These are phyloP conservation scores for Millerozyma miso DNA, from an alignment of 805 yeast species.

Conservation along the genomic window DNA sequence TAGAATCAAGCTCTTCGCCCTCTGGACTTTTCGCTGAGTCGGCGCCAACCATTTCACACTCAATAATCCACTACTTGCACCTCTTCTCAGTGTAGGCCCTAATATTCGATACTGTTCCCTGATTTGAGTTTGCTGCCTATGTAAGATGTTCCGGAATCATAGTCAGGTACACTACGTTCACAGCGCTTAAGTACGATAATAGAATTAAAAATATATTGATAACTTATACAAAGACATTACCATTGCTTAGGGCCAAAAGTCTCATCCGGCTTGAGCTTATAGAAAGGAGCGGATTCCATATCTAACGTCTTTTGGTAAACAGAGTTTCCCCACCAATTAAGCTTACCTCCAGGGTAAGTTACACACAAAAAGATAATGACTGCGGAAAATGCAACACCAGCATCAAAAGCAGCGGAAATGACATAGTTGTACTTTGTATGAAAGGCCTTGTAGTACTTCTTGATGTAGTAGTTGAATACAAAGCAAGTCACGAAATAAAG, in stretches of 20 bases:
- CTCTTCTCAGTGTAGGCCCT: conserved; percentile 13
- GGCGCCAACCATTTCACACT: neutral
- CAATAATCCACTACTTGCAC: too few species aligned
- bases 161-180: neutral
- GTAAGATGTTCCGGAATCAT: neutral
- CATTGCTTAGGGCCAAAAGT: conserved; percentile 5
- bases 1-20: neutral
- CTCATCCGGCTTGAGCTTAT: conserved; percentile 4
- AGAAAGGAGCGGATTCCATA: conserved; percentile 1
- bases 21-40: neutral
- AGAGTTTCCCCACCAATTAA: conserved; percentile 6
- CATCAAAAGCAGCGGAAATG: conserved; percentile 45
- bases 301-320: conserved; percentile 3
- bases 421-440: conserved; percentile 64
- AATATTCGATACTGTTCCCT: conserved; percentile 16
- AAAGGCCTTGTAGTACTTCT: conserved; percentile 42
- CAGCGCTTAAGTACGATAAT: too few species aligned
- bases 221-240: too few species aligned
- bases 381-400: conserved; percentile 53
- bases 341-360: conserved; percentile 10
- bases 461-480: conserved; percentile 46
- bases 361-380: conserved; percentile 47
- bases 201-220: too few species aligned
- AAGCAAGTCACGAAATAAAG: conserved; percentile 27
- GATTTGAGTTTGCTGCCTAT: conserved; percentile 6